Conservation (phyloP, 2,329 filamentous ascomycete species). For the Penicillium sp. region DNA sequence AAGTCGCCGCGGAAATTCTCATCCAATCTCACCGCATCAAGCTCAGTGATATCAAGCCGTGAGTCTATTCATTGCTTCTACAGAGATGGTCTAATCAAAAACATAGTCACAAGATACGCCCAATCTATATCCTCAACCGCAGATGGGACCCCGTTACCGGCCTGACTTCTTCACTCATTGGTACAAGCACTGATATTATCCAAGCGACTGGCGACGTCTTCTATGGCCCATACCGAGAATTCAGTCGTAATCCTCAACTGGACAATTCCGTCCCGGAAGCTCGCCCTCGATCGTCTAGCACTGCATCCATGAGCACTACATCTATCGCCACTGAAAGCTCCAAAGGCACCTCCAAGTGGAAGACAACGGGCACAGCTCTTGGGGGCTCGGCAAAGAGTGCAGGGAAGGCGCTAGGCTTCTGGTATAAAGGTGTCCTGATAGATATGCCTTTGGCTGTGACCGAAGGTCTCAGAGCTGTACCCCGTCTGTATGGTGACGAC, state of each 20-base stretch:
- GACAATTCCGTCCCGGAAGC: background rate
- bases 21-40: too few species aligned
- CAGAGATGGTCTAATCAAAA: too few species aligned
- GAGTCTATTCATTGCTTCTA: too few species aligned
- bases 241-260: background rate
- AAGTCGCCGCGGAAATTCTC: conserved; percentile 14
- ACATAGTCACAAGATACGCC: too few species aligned
- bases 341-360: background rate
- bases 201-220: conserved; percentile 21
- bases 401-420: conserved; percentile 25
- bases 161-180: conserved; percentile 20
- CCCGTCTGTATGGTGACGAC: conserved; percentile 40
- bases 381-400: conserved; percentile 23
- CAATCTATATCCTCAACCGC: background rate
- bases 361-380: background rate
- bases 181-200: conserved; percentile 22
- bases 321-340: background rate
- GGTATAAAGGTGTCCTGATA: conserved; percentile 35
- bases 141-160: conserved; percentile 33
- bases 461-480: conserved; percentile 39
- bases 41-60: too few species aligned
- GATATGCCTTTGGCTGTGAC: conserved; percentile 40
- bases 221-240: conserved; percentile 25
- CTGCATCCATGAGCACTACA: background rate
- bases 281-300: background rate